Evolutionary conservation across 306 rosid genomes (phyloP).

Genomic region (Lablab purpureus): DNA sequence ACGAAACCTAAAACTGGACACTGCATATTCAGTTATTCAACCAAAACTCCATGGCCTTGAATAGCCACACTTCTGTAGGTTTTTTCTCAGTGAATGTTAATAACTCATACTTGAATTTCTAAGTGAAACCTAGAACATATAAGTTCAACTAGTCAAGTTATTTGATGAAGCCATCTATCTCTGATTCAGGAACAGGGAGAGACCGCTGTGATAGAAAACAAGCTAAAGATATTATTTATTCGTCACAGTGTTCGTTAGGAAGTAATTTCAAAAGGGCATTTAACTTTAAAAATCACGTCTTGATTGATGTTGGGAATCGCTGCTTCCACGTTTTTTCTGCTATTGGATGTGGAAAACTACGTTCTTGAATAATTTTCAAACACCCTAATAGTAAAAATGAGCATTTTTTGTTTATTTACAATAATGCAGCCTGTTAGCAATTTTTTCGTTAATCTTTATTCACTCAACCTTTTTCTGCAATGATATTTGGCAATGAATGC

Average conservation of each 20-base stretch:
- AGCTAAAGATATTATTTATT: background rate
- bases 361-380: too few species aligned
- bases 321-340: too few species aligned
- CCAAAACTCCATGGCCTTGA: too few species aligned
- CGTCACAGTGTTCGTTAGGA: too few species aligned
- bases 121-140: background rate
- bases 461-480: conserved; percentile 1
- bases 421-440: background rate
- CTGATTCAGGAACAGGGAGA: background rate
- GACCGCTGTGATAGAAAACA: background rate
- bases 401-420: background rate
- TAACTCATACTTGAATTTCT: background rate
- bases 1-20: too few species aligned
- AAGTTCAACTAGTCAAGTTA: background rate
- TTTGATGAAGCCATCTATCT: background rate
- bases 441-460: background rate
- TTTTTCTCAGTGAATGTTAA: too few species aligned
- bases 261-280: background rate
- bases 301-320: too few species aligned
- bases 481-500: background rate
- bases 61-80: too few species aligned
- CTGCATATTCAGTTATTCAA: background rate
- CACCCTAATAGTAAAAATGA: background rate
- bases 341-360: too few species aligned
- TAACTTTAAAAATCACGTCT: too few species aligned